Evolutionary conservation across 495 filamentous ascomycete genomes (phyloP).

Genomic region (Bacidia rubella): DNA sequence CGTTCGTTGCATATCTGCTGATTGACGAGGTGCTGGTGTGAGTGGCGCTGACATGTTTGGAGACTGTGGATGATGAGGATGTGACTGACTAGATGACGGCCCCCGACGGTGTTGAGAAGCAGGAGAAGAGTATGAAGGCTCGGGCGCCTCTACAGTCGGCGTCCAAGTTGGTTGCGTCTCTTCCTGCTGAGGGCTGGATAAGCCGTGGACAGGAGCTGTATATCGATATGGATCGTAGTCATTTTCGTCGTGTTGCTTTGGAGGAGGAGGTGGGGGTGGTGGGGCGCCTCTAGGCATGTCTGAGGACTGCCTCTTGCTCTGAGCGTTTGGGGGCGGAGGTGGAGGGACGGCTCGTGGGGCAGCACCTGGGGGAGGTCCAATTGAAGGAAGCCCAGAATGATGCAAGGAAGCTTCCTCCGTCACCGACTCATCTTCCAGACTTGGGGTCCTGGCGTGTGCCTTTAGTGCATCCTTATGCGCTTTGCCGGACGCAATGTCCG

Average conservation of each 20-base stretch:
- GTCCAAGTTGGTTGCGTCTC: slow-evolving; percentile 17
- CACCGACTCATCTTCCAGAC: slow-evolving; percentile 41
- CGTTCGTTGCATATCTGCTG: slow-evolving; percentile 51
- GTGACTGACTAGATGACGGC: slow-evolving; percentile 14
- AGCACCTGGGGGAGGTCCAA: slow-evolving; percentile 36
- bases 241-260: slow-evolving; percentile 41
- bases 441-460: slow-evolving; percentile 63
- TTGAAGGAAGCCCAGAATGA: slow-evolving; percentile 34
- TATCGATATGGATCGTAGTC: slow-evolving; percentile 69
- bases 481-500: slow-evolving; percentile 82
- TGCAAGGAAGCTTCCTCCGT: slow-evolving; percentile 40
- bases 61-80: slow-evolving; percentile 21
- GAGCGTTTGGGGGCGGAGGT: slow-evolving; percentile 37
- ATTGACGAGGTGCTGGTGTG: slow-evolving; percentile 42
- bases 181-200: slow-evolving; percentile 11
- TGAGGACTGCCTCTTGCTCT: slow-evolving; percentile 37
- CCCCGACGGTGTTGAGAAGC: slow-evolving; percentile 28
- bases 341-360: slow-evolving; percentile 41
- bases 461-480: slow-evolving; percentile 87
- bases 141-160: slow-evolving; percentile 25
- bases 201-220: slow-evolving; percentile 27
- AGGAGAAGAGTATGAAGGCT: slow-evolving; percentile 35
- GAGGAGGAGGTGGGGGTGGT: slow-evolving; percentile 44
- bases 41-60: slow-evolving; percentile 32
- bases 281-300: slow-evolving; percentile 60